Conservation (phyloP, 1,284 basidiomycete species). For the Pseudozyma pruni region DNA sequence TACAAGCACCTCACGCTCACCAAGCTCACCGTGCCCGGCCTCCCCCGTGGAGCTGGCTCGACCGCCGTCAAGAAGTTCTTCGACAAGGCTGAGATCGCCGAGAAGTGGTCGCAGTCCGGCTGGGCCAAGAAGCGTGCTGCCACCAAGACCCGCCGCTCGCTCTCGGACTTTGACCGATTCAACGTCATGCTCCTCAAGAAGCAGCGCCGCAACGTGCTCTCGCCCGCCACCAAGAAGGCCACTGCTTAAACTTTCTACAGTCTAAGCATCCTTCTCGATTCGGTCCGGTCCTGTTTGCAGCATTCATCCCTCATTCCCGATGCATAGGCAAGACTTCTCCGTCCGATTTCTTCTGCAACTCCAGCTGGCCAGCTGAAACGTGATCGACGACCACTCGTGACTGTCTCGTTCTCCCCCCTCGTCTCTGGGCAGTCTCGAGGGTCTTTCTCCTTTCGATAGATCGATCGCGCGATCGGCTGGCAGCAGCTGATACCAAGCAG, state of each 20-base stretch:
- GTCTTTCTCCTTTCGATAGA: slow-evolving; percentile 2
- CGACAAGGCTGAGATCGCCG: slow-evolving; percentile 80
- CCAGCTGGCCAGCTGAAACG: slow-evolving; percentile 3
- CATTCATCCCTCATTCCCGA: slow-evolving; percentile 19
- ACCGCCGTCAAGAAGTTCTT: slow-evolving; percentile 86
- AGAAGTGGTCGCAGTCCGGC: slow-evolving; percentile 80
- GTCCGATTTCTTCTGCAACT: slow-evolving; percentile 8
- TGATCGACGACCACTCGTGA: slow-evolving; percentile 20
- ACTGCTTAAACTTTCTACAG: slow-evolving; percentile 47
- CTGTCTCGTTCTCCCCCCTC: slow-evolving; percentile 28
- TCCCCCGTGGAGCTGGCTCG: slow-evolving; percentile 87
- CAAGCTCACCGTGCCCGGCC: slow-evolving; percentile 81
- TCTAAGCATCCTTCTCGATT: slow-evolving; percentile 19
- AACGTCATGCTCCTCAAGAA: slow-evolving; percentile 73
- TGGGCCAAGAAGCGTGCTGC: slow-evolving; percentile 92
- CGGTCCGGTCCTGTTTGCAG: slow-evolving; percentile 26
- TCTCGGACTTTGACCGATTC: slow-evolving; percentile 92
- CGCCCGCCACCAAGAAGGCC: slow-evolving; percentile 58
- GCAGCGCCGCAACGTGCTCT: slow-evolving; percentile 70
- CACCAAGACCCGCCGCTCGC: slow-evolving; percentile 78
- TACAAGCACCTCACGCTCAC: slow-evolving; percentile 95
- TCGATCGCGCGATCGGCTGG: slow-evolving; percentile 5
- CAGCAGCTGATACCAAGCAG: slow-evolving; percentile 13
- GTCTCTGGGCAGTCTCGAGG: slow-evolving; percentile 33
- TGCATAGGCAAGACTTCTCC: not conserved